A percentile compares a stretch with the other conserved stretches of the same genome.
Evolutionary conservation across 495 filamentous ascomycete species (phyloP).

Genomic region (Podospora sp.): DNA sequence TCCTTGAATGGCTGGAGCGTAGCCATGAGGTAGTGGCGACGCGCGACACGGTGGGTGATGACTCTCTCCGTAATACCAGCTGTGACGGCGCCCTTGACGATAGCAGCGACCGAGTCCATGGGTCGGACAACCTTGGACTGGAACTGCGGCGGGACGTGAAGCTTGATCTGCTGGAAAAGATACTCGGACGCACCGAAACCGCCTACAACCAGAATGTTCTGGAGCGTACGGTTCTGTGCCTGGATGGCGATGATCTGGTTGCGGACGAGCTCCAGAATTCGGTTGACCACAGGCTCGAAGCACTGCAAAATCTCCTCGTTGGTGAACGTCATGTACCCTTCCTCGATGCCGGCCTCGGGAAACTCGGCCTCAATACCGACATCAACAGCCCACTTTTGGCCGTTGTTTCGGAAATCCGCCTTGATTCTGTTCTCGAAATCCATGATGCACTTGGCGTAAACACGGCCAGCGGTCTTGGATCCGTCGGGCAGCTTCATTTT

Average conservation of each 20-base stretch:
- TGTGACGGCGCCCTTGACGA: conserved; percentile 76
- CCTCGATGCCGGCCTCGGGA: conserved; percentile 74
- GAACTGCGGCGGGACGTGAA: conserved; percentile 80
- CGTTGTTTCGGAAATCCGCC: conserved; percentile 79
- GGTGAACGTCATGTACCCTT: conserved; percentile 81
- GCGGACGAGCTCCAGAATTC: conserved; percentile 71
- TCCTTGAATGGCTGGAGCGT: conserved; percentile 99
- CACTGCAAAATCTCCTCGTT: conserved; percentile 79
- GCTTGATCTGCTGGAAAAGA: conserved; percentile 79
- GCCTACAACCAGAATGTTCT: conserved; percentile 75
- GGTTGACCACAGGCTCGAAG: conserved; percentile 75
- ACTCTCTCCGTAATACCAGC: conserved; percentile 96
- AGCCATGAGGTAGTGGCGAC: conserved; percentile 98
- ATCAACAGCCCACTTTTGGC: conserved; percentile 77
- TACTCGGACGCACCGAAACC: conserved; percentile 77
- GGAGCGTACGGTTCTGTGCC: conserved; percentile 69
- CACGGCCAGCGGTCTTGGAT: conserved; percentile 71
- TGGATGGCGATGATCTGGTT: conserved; percentile 81
- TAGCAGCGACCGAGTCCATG: conserved; percentile 77
- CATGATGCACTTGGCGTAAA: conserved; percentile 81
- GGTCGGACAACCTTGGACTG: conserved; percentile 76
- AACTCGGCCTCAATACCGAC: conserved; percentile 78
- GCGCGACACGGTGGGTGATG: conserved; percentile 95
- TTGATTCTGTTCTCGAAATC: conserved; percentile 81
- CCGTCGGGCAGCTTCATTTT: conserved; percentile 80